These are phyloP conservation scores for Leptodermis oblonga DNA, from an alignment of 257 asterid species.

Conservation along the genomic window DNA sequence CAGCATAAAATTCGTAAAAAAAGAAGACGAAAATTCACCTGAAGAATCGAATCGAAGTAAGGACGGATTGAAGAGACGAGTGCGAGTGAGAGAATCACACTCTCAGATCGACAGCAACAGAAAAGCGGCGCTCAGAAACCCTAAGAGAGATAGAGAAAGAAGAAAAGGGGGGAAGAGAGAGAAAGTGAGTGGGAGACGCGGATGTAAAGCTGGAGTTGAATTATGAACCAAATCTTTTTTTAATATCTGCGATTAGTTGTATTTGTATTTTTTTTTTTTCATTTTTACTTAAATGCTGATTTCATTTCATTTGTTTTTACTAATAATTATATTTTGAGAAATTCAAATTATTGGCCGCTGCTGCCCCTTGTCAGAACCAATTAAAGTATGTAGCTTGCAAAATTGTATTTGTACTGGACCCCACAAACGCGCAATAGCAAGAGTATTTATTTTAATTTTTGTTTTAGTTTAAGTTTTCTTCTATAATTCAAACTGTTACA, in stretches of 20 bases:
- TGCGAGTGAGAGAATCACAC: constrained; percentile 18
- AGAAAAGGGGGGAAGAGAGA: constrained; percentile 9
- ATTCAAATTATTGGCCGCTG: not conserved
- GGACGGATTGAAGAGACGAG: not conserved
- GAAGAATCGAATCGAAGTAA: not conserved
- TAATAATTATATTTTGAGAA: not conserved
- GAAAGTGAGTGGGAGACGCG: constrained; percentile 24
- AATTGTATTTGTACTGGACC: too few relatives aligned
- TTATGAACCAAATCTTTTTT: constrained; percentile 25
- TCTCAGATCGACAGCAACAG: constrained; percentile 26
- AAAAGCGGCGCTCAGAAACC: constrained; percentile 40
- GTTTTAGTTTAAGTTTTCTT: not conserved
- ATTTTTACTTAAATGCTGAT: not conserved
- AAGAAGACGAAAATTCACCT: constrained; percentile 15
- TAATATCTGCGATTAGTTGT: not conserved
- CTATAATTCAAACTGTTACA: too few relatives aligned
- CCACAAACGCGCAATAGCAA: not conserved
- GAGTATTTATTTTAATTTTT: not conserved
- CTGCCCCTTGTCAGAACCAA: not conserved
- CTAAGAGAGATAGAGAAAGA: constrained; percentile 28
- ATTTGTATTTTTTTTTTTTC: constrained; percentile 1
- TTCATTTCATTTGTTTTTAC: not conserved
- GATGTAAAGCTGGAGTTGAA: constrained; percentile 36
- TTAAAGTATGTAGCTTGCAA: too few relatives aligned
- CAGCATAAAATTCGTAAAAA: not conserved